phyloP scores from a whole-genome alignment of 2,329 filamentous ascomycete species.

The Cladosporium sphaerospermum region DNA sequence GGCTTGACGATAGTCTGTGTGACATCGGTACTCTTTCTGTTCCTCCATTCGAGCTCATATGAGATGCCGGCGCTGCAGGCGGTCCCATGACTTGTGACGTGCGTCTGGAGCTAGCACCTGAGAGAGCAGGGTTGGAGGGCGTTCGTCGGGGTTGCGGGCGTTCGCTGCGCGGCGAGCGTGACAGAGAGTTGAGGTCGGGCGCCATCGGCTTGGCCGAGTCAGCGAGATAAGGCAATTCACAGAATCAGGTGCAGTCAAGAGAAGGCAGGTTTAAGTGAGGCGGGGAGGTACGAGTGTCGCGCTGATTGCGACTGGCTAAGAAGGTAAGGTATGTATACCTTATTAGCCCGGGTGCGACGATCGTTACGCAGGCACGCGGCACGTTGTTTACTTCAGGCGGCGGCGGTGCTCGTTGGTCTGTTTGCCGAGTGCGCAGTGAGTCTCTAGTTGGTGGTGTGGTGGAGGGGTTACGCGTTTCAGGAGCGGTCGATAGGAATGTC shows the following conservation, averaged over 20 bases:
- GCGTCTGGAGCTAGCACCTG: constrained; percentile 37
- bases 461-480: constrained; percentile 3
- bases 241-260: not conserved
- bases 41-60: not conserved
- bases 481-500: constrained; percentile 6
- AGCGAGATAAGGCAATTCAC: not conserved
- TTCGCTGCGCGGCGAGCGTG: constrained; percentile 31
- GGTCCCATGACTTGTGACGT: constrained; percentile 36
- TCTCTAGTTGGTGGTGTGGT: not conserved
- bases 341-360: not conserved
- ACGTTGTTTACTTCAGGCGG: not conserved
- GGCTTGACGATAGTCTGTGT: constrained; percentile 14
- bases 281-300: not conserved
- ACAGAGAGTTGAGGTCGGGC: constrained; percentile 43
- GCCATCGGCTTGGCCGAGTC: constrained; percentile 34
- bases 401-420: too few relatives aligned
- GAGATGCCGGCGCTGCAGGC: constrained; percentile 14
- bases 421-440: not conserved
- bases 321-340: not conserved
- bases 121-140: constrained; percentile 21
- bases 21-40: constrained; percentile 6
- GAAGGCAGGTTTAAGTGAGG: too few relatives aligned
- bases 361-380: not conserved
- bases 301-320: constrained; percentile 4
- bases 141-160: constrained; percentile 29